Conservation (phyloP, 257 asterid species). For the Solanum neorickii region DNA sequence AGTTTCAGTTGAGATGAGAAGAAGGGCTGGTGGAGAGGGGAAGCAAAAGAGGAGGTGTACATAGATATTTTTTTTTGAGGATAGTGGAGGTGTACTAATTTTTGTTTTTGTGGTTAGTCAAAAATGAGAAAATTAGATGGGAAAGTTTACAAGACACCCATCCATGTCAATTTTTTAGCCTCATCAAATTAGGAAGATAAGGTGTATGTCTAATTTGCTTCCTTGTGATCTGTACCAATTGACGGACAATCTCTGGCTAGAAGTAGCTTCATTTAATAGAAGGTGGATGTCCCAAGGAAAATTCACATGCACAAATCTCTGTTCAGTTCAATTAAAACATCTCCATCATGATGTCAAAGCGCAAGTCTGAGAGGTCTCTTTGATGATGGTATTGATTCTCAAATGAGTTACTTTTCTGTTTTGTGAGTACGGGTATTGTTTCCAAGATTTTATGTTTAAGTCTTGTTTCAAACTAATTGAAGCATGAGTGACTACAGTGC, state of each 20-base stretch:
- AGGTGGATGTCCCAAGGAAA: background rate
- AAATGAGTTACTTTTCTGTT: background rate
- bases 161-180: background rate
- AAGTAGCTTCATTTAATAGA: background rate
- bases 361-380: background rate
- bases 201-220: background rate
- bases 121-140: background rate
- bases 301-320: background rate
- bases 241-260: background rate
- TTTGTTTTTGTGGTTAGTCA: background rate
- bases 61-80: background rate
- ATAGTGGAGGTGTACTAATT: background rate
- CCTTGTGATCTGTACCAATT: background rate
- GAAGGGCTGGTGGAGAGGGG: background rate
- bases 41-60: background rate
- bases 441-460: background rate
- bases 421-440: background rate
- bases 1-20: background rate
- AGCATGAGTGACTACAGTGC: background rate
- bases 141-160: background rate
- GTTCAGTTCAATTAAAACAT: background rate
- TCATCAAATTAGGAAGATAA: background rate
- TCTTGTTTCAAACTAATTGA: background rate
- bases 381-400: background rate
- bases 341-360: background rate